A percentile compares a stretch with the other conserved stretches of the same genome.
phyloP scores from a whole-genome alignment of 2,329 filamentous ascomycete species.

The Juglanconis oblonga region DNA sequence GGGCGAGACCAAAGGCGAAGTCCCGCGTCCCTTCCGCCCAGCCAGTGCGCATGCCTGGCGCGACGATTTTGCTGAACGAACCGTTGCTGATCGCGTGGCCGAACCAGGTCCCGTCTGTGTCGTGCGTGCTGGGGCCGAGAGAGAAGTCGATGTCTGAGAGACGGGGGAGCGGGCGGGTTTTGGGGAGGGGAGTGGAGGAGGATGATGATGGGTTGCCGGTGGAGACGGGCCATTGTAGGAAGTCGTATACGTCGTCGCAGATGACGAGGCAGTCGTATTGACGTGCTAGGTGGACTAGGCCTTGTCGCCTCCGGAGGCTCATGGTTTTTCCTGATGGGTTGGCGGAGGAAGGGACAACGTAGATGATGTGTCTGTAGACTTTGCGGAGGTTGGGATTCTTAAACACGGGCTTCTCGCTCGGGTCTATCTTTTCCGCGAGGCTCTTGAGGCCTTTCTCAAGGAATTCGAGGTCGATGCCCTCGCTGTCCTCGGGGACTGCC shows the following conservation, averaged over 20 bases:
- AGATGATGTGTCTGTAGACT: slow-evolving; percentile 83
- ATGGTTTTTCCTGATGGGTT: slow-evolving; percentile 88
- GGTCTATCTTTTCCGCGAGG: slow-evolving; percentile 22
- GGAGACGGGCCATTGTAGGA: slow-evolving; percentile 70
- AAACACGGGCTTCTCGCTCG: slow-evolving; percentile 15
- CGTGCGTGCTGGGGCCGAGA: slow-evolving; percentile 49
- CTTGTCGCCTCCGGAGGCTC: slow-evolving; percentile 63
- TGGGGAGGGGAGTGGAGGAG: slow-evolving; percentile 34
- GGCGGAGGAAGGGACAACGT: slow-evolving; percentile 82
- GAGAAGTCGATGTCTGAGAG: slow-evolving; percentile 75
- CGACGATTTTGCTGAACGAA: slow-evolving; percentile 84
- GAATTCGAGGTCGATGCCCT: slow-evolving; percentile 69
- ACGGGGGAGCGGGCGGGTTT: slow-evolving; percentile 58
- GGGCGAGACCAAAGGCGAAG: slow-evolving; percentile 48
- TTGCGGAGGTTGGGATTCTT: slow-evolving; percentile 64
- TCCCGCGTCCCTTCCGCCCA: slow-evolving; percentile 73
- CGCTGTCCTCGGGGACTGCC: slow-evolving; percentile 72
- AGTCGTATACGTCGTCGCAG: slow-evolving; percentile 91
- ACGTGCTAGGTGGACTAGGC: slow-evolving; percentile 73
- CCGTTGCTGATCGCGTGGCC: slow-evolving; percentile 84
- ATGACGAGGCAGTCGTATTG: slow-evolving; percentile 79
- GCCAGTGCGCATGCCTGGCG: slow-evolving; percentile 79
- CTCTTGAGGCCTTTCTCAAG: slow-evolving; percentile 49
- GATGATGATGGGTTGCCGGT: slow-evolving; percentile 1
- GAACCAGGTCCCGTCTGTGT: slow-evolving; percentile 51